Conservation (phyloP, 768 basidiomycete genomes). For the Trametes cinnabarina region DNA sequence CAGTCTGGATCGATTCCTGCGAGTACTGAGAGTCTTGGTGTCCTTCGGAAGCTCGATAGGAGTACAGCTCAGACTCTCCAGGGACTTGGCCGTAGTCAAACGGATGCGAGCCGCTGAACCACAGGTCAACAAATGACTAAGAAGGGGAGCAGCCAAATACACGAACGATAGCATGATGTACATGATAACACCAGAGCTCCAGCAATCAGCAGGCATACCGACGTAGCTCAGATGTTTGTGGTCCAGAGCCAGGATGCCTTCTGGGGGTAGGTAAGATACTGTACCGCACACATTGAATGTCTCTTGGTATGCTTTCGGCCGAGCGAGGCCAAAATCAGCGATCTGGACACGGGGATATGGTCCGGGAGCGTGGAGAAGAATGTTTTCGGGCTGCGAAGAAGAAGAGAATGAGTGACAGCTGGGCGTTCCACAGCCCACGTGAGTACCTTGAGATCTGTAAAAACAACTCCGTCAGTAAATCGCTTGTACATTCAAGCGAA, state of each 20-base stretch:
- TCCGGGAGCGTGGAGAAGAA: conserved; percentile 74
- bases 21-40: conserved; percentile 33
- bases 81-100: conserved; percentile 56
- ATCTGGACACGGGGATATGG: conserved; percentile 82
- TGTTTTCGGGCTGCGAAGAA: conserved; percentile 73
- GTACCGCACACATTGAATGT: conserved; percentile 89
- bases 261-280: conserved; percentile 81
- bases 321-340: conserved; percentile 85
- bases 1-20: conserved; percentile 45
- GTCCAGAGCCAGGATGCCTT: conserved; percentile 78
- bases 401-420: too few relatives aligned
- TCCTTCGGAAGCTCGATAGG: conserved; percentile 18
- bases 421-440: too few relatives aligned
- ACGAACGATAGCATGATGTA: conserved; percentile 84
- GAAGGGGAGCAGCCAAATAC: too few relatives aligned
- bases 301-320: conserved; percentile 74
- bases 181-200: conserved; percentile 80
- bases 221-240: conserved; percentile 68
- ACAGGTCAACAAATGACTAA: not conserved
- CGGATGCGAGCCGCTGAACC: conserved; percentile 65
- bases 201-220: conserved; percentile 88
- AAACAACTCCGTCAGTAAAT: not conserved
- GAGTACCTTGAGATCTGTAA: conserved; percentile 66
- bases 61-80: conserved; percentile 25
- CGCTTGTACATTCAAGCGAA: not conserved